Base-by-base conservation (phyloP, 2,329 filamentous ascomycete genomes). In the Aspergillus floridensis region DNA sequence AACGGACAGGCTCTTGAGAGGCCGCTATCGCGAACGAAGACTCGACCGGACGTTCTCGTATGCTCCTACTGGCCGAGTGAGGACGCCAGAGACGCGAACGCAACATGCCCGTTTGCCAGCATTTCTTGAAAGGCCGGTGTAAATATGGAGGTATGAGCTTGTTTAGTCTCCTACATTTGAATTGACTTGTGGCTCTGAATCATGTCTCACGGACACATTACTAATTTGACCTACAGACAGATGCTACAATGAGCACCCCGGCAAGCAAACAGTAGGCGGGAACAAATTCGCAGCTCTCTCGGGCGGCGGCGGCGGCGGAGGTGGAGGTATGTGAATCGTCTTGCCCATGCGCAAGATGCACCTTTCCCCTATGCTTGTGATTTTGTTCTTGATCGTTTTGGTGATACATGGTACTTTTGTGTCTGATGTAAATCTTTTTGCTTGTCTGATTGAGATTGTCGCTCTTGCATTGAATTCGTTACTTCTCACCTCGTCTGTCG, bases 71-170 rank as follows among this genome's bases (percentile, higher is more conserved):
- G 38, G 38, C 16, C 41, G n/a, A 29, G 32, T 41, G 38, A 48
- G 26, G 29, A 16, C 38, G 38, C 14, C 14, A 16, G 26, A 32
- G 26, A 32, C 41, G 21, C n/a, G 24, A 55, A 56, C 32, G 53
- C 58, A 72, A 55, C 19, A 80, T 80, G 78, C 70, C 70, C 12
- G 67, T 88, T 58, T 91, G 88, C 79, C 82, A 75, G 63, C 91
- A 84, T 72, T 91, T 81, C 69, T 82, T 83, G 70, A 81, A 87
- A 71, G 87, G 87, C 48, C 80, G 80, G 63, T 92, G 88, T 79
- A 84, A 78, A 68, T 86, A 83, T 70, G 88, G 88, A 76, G 79
- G 87, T 88, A 78, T 64, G 80, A 56, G 19, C 16, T 19, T 19
- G 38, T 14, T 19, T 5, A 14, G 31, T 16, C 11, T 21, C 19